Base-by-base conservation (phyloP, 352 stramenopile species). In the Blastocystis sp. region DNA sequence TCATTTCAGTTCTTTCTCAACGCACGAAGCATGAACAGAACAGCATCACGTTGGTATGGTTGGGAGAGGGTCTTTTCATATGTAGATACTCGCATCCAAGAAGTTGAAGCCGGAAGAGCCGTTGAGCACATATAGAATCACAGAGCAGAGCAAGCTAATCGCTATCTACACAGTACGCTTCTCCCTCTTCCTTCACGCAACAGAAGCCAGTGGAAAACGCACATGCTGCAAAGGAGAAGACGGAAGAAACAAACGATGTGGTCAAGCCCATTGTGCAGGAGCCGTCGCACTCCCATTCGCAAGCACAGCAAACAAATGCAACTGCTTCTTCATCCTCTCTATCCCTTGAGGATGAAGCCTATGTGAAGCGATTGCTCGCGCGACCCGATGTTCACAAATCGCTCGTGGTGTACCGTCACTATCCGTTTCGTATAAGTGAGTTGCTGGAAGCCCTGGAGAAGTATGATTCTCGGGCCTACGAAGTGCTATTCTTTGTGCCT, bases 101-200 rank as follows among this genome's bases (percentile, higher is more conserved):
- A 50, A 67, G 31, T n/a, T 85, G 50, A 85, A 85, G 19, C 51
- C 74, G 19, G 50, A 51, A 6, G 74, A 85, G 59, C 24, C 55
- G 21, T 1, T 85, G 29, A 31, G 51, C 13, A 41, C 65, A 39
- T 37, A 37, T 2, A n/a, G 21, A 9, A 67, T 85, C 24, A 51
- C 37, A 39, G 74, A 85, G 24, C 51, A 31, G 21, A 45, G 50
- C 3, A 85, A 67, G 60, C 39, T 85, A 4, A 39, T 85, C 29
- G 74, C 50, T 45, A 55, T 85, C 6, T 55, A 55, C 45, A 55
- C 9, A 55, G 45, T 55, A 19, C n/a, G n/a, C n/a, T n/a, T n/a
- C n/a, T n/a, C n/a, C n/a, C n/a, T n/a, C n/a, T n/a, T n/a, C n/a
- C n/a, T n/a, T n/a, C n/a, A 66, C 6, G 61, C 3, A 66, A 66